Percentiles rank a stretch among this genome's conserved stretches.
phyloP scores from a whole-genome alignment of 192 early-diverging fungal species.

The Entomortierella lignicola region DNA sequence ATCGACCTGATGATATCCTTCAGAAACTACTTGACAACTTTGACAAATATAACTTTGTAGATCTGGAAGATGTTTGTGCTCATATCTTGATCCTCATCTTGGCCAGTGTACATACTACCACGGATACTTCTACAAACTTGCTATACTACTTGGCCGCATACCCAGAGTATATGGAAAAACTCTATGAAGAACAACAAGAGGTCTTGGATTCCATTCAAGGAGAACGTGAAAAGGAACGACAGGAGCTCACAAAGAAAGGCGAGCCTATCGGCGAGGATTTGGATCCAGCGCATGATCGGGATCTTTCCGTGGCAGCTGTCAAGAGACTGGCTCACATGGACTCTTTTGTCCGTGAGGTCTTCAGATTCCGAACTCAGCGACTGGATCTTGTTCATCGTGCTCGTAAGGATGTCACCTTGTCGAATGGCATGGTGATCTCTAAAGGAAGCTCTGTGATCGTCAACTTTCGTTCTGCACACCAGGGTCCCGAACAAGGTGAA shows the following conservation, averaged over 20 bases:
- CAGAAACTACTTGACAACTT: constrained; percentile 45
- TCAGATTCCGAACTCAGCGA: constrained; percentile 34
- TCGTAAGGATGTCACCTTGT: constrained; percentile 44
- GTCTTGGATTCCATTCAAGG: constrained; percentile 21
- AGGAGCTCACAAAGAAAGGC: constrained; percentile 6
- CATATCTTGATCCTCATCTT: constrained; percentile 48
- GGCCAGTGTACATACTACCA: constrained; percentile 48
- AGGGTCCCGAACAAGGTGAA: constrained; percentile 33
- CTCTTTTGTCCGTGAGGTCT: constrained; percentile 52
- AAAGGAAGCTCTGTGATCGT: constrained; percentile 35
- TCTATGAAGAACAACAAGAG: constrained; percentile 52
- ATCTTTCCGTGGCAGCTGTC: constrained; percentile 23
- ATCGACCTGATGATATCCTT: constrained; percentile 52
- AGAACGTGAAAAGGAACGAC: constrained; percentile 30
- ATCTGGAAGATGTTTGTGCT: constrained; percentile 44
- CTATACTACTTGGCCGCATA: constrained; percentile 46
- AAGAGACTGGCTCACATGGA: constrained; percentile 57
- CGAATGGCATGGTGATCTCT: constrained; percentile 41
- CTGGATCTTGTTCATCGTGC: constrained; percentile 19
- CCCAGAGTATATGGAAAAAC: constrained; percentile 26
- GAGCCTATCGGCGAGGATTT: constrained; percentile 25
- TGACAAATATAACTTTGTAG: constrained; percentile 46
- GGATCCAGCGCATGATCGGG: constrained; percentile 40
- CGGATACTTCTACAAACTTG: constrained; percentile 33
- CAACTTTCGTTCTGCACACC: constrained; percentile 34